phyloP scores from a whole-genome alignment of 768 basidiomycete species.

The Artomyces pyxidatus region DNA sequence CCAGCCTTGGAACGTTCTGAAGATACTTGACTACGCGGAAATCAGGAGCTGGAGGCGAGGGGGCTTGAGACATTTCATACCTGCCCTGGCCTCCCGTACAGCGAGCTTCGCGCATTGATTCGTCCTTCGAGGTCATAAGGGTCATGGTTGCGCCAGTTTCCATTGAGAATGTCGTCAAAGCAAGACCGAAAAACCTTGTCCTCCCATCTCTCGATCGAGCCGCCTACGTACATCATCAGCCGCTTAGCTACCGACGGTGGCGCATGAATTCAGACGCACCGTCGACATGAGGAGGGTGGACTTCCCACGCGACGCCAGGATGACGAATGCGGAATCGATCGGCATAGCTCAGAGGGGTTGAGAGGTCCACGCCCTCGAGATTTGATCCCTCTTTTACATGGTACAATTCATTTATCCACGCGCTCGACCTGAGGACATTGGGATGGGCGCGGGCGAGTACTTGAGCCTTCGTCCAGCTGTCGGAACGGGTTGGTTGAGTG shows the following conservation, averaged over 20 bases:
- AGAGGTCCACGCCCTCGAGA: slow-evolving; percentile 51
- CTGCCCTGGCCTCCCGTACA: slow-evolving; percentile 23
- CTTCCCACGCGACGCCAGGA: slow-evolving; percentile 49
- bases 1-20: slow-evolving; percentile 17
- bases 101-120: slow-evolving; percentile 23
- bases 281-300: slow-evolving; percentile 47
- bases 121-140: slow-evolving; percentile 19
- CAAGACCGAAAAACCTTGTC: slow-evolving; percentile 17
- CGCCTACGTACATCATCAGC: slow-evolving; percentile 24
- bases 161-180: slow-evolving; percentile 20
- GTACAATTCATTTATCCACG: slow-evolving; percentile 63
- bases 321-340: slow-evolving; percentile 70
- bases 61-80: background rate
- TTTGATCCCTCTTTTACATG: slow-evolving; percentile 30
- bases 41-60: too few relatives aligned
- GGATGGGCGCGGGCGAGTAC: slow-evolving; percentile 65
- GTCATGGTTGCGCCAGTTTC: slow-evolving; percentile 20
- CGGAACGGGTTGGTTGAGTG: background rate
- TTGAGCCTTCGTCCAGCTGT: slow-evolving; percentile 44
- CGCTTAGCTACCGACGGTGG: background rate
- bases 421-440: slow-evolving; percentile 47
- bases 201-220: slow-evolving; percentile 28
- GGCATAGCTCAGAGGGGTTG: slow-evolving; percentile 58
- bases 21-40: slow-evolving; percentile 12
- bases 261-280: slow-evolving; percentile 18